Base-by-base conservation (phyloP, 805 yeast species). In the Tetrapisispora fleetii region DNA sequence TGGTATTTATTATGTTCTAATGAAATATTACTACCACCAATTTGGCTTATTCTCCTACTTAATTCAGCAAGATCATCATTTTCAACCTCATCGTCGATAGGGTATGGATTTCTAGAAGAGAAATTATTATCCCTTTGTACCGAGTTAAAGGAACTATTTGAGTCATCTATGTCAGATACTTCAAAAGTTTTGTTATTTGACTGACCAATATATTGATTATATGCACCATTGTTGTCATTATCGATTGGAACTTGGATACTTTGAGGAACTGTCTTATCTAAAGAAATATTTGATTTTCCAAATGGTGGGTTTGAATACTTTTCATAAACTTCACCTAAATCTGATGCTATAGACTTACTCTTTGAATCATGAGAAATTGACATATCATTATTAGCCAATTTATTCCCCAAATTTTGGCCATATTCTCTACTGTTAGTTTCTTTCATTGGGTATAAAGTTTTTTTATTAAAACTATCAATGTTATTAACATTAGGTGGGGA, bases 161-260 rank as follows among this genome's bases (percentile, higher is more conserved):
- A 56, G 37, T 59, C 61, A 45, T 58, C 55, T 16, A 58, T 46
- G 43, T 57, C 53, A 1, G 62, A 51, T 18, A 59, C 57, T 45
- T 59, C 62, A 40, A 59, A 52, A 9, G 55, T 53, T 39, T 53
- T 58, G 19, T 40, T 50, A 28, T 52, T 57, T 5, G 58, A 50
- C 14, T 45, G 35, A 3, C 62, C 63, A 14, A 57, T 49, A 37
- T 61, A 60, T 41, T 57, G 58, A 36, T 59, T 57, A 46, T 64
- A 58, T 11, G 65, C 49, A n/a, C 42, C 42, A 30, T 14, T n/a
- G 6, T 37, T 33, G 3, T 37, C 27, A 19, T 19, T 28, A n/a
- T 30, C 28, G 13, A 22, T n/a, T 4, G 40, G 32, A 3, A 35
- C 40, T 7, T 36, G 22, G 4, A 36, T 28, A 16, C 46, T 16